A percentile compares a stretch with the other conserved stretches of the same genome.
These are phyloP conservation scores for Taiozyma sp. DNA, from an alignment of 1,139 yeast species.

Conservation along the genomic window DNA sequence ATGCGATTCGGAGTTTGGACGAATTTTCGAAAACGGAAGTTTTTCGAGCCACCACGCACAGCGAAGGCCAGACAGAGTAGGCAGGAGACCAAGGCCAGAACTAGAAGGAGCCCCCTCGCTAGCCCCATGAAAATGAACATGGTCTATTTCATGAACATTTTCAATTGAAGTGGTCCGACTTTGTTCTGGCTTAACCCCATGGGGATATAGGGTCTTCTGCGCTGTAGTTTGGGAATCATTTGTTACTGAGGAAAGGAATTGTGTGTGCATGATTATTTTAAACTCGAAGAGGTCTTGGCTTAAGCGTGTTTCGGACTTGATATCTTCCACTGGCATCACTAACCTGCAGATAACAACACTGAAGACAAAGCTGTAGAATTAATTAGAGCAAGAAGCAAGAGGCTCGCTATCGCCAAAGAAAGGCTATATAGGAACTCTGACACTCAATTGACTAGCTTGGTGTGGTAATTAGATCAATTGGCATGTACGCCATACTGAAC, in stretches of 20 bases:
- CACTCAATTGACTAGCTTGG: not conserved
- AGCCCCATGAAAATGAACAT: too few species aligned
- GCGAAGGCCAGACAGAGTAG: not conserved
- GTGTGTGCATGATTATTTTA: not conserved
- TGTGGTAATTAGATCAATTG: not conserved
- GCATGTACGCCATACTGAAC: too few species aligned
- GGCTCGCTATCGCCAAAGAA: not conserved
- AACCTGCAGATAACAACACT: not conserved
- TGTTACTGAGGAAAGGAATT: not conserved
- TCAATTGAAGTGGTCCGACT: not conserved
- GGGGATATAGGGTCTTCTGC: not conserved
- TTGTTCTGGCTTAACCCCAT: not conserved
- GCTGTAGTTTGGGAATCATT: too few species aligned
- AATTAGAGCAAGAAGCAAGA: too few species aligned
- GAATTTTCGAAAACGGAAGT: not conserved
- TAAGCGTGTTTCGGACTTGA: not conserved
- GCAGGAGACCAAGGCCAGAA: not conserved
- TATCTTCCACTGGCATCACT: not conserved
- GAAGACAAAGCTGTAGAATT: not conserved
- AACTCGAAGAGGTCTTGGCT: not conserved
- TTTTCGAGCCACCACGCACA: not conserved
- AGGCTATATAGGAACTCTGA: not conserved
- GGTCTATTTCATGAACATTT: not conserved
- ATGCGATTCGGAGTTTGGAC: constrained; percentile 13
- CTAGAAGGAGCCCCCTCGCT: not conserved